phyloP scores from a whole-genome alignment of 2,329 filamentous ascomycete genomes.

The Alternaria triticimaculans region DNA sequence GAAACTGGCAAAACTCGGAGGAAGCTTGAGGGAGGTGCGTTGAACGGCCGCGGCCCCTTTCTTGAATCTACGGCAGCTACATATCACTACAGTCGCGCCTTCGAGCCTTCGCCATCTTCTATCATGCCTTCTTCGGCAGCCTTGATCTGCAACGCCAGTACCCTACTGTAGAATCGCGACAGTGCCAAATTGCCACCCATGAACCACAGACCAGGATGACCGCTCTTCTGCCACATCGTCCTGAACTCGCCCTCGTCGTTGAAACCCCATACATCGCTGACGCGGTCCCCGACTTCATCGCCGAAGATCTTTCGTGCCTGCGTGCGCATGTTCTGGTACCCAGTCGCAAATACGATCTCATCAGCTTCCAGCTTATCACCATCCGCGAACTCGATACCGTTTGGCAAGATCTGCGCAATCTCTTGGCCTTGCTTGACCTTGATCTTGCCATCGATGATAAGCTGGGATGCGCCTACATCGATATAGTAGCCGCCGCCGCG shows the following conservation, averaged over 20 bases:
- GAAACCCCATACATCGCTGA: conserved; percentile 56
- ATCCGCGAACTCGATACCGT: conserved; percentile 54
- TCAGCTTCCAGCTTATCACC: conserved; percentile 53
- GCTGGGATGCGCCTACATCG: conserved; percentile 53
- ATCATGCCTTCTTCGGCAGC: conserved; percentile 43
- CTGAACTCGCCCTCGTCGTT: conserved; percentile 57
- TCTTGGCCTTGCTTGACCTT: conserved; percentile 51
- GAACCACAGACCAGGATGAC: conserved; percentile 53
- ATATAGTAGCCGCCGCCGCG: conserved; percentile 58
- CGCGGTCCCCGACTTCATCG: conserved; percentile 47
- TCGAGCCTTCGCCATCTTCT: neutral
- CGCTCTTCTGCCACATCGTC: conserved; percentile 49
- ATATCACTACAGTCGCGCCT: conserved; percentile 3
- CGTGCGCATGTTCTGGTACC: conserved; percentile 55
- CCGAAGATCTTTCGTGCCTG: conserved; percentile 51
- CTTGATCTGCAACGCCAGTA: conserved; percentile 57
- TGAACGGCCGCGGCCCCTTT: neutral
- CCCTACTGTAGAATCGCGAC: conserved; percentile 56
- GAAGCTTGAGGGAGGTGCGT: neutral
- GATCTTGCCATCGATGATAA: conserved; percentile 55
- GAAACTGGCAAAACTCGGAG: conserved; percentile 5
- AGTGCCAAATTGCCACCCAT: conserved; percentile 53
- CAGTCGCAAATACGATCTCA: conserved; percentile 56
- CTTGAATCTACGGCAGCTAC: neutral
- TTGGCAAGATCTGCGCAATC: conserved; percentile 46